These are phyloP conservation scores for Magnaporthiopsis incrustans DNA, from an alignment of 2,329 filamentous ascomycete species.

Conservation along the genomic window DNA sequence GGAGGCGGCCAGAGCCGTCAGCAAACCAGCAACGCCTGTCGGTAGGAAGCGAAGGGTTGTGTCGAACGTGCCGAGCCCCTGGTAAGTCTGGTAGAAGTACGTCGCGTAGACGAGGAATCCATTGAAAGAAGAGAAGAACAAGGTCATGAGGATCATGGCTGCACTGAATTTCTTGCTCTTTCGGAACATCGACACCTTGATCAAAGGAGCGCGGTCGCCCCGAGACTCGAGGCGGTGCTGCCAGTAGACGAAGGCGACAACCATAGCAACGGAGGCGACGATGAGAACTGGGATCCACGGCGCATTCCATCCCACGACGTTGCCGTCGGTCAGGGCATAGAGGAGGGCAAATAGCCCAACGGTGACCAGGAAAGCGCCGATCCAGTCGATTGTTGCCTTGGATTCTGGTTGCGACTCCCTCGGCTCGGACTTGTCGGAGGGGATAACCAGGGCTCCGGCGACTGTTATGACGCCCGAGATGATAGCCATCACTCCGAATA, in stretches of 20 bases:
- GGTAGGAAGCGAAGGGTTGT: conserved; percentile 63
- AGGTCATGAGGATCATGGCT: conserved; percentile 55
- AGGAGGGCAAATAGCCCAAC: conserved; percentile 53
- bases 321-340: conserved; percentile 61
- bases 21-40: conserved; percentile 50
- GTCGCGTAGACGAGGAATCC: conserved; percentile 61
- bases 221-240: conserved; percentile 50
- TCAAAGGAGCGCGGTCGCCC: conserved; percentile 45
- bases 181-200: conserved; percentile 58
- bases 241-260: conserved; percentile 52
- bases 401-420: background rate
- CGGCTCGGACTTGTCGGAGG: conserved; percentile 18
- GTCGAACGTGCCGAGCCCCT: conserved; percentile 52
- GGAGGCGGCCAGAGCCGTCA: conserved; percentile 49
- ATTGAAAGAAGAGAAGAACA: conserved; percentile 63
- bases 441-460: conserved; percentile 52
- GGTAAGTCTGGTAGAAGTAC: conserved; percentile 63
- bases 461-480: conserved; percentile 48
- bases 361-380: conserved; percentile 56
- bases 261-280: conserved; percentile 46
- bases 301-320: conserved; percentile 58
- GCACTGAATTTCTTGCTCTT: conserved; percentile 48
- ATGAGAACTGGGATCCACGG: conserved; percentile 55
- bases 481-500: conserved; percentile 57
- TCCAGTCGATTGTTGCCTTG: conserved; percentile 48